phyloP scores from a whole-genome alignment of 148 eudicot species.

The Rhododendron ferrugineum region DNA sequence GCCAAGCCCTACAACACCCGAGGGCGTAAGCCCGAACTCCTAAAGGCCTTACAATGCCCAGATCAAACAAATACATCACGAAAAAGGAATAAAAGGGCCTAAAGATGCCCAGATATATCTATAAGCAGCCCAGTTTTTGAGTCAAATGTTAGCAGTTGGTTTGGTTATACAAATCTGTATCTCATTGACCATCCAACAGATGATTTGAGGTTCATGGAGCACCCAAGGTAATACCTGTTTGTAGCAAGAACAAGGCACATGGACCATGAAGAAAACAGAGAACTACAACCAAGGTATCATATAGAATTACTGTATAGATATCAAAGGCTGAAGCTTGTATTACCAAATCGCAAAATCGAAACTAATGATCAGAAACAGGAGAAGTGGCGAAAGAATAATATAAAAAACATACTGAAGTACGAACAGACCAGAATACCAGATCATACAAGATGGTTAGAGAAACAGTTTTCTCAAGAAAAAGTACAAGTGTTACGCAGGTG shows the following conservation, averaged over 20 bases:
- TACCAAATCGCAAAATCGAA: background rate
- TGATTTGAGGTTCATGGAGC: background rate
- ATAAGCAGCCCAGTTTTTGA: background rate
- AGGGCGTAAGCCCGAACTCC: too few relatives aligned
- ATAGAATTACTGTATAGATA: background rate
- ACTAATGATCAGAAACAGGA: background rate
- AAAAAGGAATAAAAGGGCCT: too few relatives aligned
- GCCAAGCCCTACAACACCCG: too few relatives aligned
- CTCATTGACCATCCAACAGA: background rate
- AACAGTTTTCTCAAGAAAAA: background rate
- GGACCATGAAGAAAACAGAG: background rate
- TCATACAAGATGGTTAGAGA: background rate
- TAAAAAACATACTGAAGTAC: background rate
- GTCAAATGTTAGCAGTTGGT: background rate
- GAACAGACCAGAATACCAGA: background rate
- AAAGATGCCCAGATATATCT: too few relatives aligned
- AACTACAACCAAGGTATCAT: background rate
- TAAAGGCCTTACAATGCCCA: too few relatives aligned
- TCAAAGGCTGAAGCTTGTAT: background rate
- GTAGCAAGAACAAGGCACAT: conserved; percentile 1
- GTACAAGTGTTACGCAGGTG: background rate
- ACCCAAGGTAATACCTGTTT: background rate
- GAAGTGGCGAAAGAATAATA: background rate
- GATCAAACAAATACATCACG: too few relatives aligned
- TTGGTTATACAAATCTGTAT: background rate